Evolutionary conservation across 164 flowering plant genomes (phyloP), one percentile per base, ranked within the genome.

Genomic region (Euptelea pleiosperma): DNA sequence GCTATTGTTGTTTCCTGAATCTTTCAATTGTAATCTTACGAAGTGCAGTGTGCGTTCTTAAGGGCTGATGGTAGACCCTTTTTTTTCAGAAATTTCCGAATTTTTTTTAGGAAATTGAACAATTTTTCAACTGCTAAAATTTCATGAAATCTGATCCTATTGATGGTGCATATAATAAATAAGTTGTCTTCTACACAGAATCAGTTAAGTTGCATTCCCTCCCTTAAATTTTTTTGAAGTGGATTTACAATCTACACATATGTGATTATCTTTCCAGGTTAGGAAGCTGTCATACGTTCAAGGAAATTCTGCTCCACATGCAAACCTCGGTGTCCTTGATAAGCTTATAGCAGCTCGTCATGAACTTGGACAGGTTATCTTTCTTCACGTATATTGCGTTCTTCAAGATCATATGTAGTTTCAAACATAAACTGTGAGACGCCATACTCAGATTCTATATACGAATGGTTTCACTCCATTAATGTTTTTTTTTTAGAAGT

Each of bases 221-320:
- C 37, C 37, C 10, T 10, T 34, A 10, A 5, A 5, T 34, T 34
- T 34, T 34, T 10, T 10, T 34, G 37, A 10, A 4, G 21, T 42
- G 6, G 6, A 21, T 15, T 18, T 48, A 8, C 34, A 48, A 34
- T 34, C 8, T 44, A 15, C 24, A 10, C 16, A 57, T 42, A 1
- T 28, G 6, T 42, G 39, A n/a, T 8, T 33, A 3, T 41, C 1
- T 44, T 49, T 62, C 15, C 85, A 94, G 97, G 91, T 94, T 44
- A 79, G 99, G 69, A 91, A 77, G 73, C 72, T 75, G 80, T 80
- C 85, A 22, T 94, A 88, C 69, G 55, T 85, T 33, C 46, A 69
- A 54, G 96, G 99, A 62, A 85, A 94, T 71, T 88, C 96, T 68
- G 82, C 66, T 51, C 97, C 99, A 40, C 79, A 19, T 48, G 91